A percentile compares a stretch with the other conserved stretches of the same genome.
Conservation (phyloP, 441 rosid genomes). For the Corymbia calophylla region DNA sequence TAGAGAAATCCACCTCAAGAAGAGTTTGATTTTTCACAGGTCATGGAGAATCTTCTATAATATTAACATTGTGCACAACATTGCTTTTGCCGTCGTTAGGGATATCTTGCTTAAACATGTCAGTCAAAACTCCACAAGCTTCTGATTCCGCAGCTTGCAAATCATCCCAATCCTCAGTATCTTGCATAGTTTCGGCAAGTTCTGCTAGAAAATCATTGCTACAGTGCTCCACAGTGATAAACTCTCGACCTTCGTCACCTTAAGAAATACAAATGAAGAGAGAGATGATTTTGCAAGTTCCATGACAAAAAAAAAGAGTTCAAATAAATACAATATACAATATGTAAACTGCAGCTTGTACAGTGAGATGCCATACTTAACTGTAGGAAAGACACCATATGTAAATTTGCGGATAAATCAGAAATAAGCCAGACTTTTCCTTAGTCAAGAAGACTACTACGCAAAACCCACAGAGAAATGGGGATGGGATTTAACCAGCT, state of each 20-base stretch:
- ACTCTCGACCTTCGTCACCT: conserved; percentile 87
- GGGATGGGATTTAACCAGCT: background rate
- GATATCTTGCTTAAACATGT: conserved; percentile 37
- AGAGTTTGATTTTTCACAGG: conserved; percentile 19
- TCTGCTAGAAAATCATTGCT: conserved; percentile 76
- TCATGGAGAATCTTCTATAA: conserved; percentile 50
- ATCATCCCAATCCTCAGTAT: conserved; percentile 89
- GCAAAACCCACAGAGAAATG: background rate
- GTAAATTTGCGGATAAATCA: background rate
- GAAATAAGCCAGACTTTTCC: background rate
- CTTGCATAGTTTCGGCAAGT: conserved; percentile 68
- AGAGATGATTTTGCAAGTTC: background rate
- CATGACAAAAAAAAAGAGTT: background rate
- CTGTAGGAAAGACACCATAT: rapidly evolving
- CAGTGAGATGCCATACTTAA: background rate
- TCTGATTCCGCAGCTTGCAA: conserved; percentile 59
- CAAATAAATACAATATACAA: background rate
- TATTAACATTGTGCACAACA: conserved; percentile 5
- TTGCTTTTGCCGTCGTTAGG: conserved; percentile 2
- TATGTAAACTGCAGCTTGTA: too few relatives aligned
- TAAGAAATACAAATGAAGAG: background rate
- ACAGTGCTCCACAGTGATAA: conserved; percentile 56
- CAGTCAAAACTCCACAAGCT: conserved; percentile 61
- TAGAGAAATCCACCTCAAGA: conserved; percentile 56
- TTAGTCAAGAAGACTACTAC: background rate